phyloP scores from a whole-genome alignment of 2,329 filamentous ascomycete species.

The Clonostachys rosea region DNA sequence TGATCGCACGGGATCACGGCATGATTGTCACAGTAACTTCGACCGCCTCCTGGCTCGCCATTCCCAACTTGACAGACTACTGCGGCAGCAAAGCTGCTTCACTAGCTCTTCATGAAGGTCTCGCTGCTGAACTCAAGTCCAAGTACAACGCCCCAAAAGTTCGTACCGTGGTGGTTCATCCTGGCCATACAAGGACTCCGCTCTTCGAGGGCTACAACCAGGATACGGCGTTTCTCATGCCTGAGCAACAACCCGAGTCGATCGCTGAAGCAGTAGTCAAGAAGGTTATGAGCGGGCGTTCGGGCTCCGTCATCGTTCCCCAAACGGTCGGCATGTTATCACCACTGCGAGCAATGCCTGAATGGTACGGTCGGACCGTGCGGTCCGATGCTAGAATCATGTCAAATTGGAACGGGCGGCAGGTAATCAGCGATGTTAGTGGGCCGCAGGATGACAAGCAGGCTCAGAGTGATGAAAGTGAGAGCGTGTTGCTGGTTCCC shows the following conservation, averaged over 20 bases:
- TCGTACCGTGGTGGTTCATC: slow-evolving; percentile 62
- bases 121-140: slow-evolving; percentile 52
- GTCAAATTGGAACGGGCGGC: slow-evolving; percentile 36
- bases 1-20: slow-evolving; percentile 62
- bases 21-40: slow-evolving; percentile 69
- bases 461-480: slow-evolving; percentile 18
- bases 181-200: slow-evolving; percentile 30
- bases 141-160: slow-evolving; percentile 59
- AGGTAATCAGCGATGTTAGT: slow-evolving; percentile 40
- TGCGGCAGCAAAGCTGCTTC: slow-evolving; percentile 61
- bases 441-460: slow-evolving; percentile 22
- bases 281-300: slow-evolving; percentile 41
- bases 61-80: slow-evolving; percentile 66
- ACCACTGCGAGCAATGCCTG: slow-evolving; percentile 48
- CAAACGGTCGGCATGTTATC: slow-evolving; percentile 28
- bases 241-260: slow-evolving; percentile 28
- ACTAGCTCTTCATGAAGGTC: slow-evolving; percentile 63
- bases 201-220: slow-evolving; percentile 46
- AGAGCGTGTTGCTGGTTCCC: slow-evolving; percentile 30
- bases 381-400: slow-evolving; percentile 41
- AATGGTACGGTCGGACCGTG: slow-evolving; percentile 51
- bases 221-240: slow-evolving; percentile 30
- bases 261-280: slow-evolving; percentile 42
- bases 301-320: slow-evolving; percentile 42
- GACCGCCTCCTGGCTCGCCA: slow-evolving; percentile 54